Percentiles rank a stretch among this genome's conserved stretches.
phyloP scores from a whole-genome alignment of 2,329 filamentous ascomycete genomes.

The Aspergillus novofumigatus region DNA sequence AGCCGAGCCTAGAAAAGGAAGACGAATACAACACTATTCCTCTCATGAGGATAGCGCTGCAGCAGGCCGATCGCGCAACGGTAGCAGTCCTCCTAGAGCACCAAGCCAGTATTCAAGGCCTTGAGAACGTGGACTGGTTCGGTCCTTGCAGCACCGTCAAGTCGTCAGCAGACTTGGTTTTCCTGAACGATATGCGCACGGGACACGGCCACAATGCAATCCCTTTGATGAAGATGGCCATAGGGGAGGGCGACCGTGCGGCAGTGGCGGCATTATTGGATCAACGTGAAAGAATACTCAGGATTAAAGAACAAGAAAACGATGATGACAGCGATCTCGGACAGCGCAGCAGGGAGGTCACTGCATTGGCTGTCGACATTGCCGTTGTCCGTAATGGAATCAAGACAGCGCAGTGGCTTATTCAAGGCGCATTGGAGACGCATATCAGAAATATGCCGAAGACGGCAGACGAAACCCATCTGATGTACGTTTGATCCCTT shows the following conservation, averaged over 20 bases:
- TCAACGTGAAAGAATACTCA: conserved; percentile 3
- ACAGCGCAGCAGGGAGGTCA: neutral
- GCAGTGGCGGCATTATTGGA: conserved; percentile 2
- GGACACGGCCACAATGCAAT: neutral
- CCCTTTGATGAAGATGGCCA: conserved; percentile 11
- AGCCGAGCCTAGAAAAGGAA: conserved; percentile 5
- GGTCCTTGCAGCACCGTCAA: conserved; percentile 11
- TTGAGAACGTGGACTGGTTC: conserved; percentile 12
- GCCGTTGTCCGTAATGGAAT: conserved; percentile 2
- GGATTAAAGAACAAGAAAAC: neutral
- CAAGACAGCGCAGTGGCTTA: conserved; percentile 7
- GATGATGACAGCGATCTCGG: conserved; percentile 2
- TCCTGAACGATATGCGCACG: neutral
- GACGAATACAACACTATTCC: conserved; percentile 9
- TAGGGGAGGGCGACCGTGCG: conserved; percentile 6
- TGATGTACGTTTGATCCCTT: conserved; percentile 7
- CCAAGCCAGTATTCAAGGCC: conserved; percentile 8
- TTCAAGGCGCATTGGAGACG: neutral
- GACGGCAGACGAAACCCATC: conserved; percentile 8
- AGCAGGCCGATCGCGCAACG: conserved; percentile 14
- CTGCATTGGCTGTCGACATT: conserved; percentile 10
- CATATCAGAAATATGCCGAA: conserved; percentile 3
- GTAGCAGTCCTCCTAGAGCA: conserved; percentile 13
- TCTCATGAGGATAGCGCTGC: conserved; percentile 11
- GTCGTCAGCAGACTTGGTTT: neutral